Evolutionary conservation across 352 stramenopile genomes (phyloP).

Genomic region (Phytophthora syringae): DNA sequence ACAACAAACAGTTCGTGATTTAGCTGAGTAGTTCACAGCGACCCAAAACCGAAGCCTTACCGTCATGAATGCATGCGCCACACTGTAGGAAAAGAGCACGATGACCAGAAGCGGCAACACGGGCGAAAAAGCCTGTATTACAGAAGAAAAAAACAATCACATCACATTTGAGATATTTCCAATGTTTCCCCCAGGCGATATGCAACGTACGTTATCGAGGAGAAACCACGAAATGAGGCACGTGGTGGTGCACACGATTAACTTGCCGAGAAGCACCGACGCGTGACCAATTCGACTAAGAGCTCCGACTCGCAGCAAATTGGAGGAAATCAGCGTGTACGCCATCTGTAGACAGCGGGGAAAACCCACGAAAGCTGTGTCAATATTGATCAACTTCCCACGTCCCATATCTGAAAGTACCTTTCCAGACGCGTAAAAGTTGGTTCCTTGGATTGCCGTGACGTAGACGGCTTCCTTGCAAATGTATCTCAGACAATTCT

Average conservation of each 20-base stretch:
- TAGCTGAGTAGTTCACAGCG: no score
- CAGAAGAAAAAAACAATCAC: neutral
- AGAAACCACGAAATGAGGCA: slow-evolving; percentile 78
- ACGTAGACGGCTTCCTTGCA: slow-evolving; percentile 86
- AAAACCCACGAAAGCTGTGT: neutral
- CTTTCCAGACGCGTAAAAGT: slow-evolving; percentile 81
- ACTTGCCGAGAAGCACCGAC: slow-evolving; percentile 74
- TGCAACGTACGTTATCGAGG: slow-evolving; percentile 60
- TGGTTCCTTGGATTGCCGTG: slow-evolving; percentile 80
- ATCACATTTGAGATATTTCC: slow-evolving; percentile 4
- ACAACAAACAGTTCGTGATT: neutral
- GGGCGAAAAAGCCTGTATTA: slow-evolving; percentile 57
- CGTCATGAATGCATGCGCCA: slow-evolving; percentile 85
- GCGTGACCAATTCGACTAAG: slow-evolving; percentile 72
- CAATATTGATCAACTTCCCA: neutral
- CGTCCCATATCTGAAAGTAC: slow-evolving; percentile 25
- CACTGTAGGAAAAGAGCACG: slow-evolving; percentile 75
- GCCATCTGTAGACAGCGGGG: slow-evolving; percentile 43
- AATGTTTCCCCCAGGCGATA: neutral
- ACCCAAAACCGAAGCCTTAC: slow-evolving; percentile 32
- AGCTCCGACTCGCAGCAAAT: slow-evolving; percentile 67
- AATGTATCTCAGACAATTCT: slow-evolving; percentile 84
- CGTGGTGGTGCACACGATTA: slow-evolving; percentile 79
- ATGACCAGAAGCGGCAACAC: slow-evolving; percentile 72
- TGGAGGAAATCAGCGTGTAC: slow-evolving; percentile 74